Conservation (phyloP, 2,329 filamentous ascomycete species). For the Fusarium guadeloupense region DNA sequence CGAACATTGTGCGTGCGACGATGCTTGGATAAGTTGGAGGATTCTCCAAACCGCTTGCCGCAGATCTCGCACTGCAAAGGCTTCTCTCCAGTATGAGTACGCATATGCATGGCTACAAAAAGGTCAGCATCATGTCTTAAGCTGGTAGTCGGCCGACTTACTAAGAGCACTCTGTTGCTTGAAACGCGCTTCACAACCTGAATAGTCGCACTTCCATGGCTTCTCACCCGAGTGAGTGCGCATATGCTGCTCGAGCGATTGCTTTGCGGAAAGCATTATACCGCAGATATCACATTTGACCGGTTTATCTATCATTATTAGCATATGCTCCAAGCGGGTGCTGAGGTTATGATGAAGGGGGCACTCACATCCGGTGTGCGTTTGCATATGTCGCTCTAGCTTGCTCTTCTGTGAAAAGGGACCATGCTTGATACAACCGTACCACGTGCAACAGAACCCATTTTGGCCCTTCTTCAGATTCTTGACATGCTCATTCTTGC, state of each 20-base stretch:
- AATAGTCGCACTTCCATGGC: slow-evolving; percentile 65
- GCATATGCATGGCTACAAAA: slow-evolving; percentile 70
- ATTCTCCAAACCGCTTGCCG: slow-evolving; percentile 69
- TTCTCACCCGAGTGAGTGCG: slow-evolving; percentile 73
- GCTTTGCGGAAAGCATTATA: slow-evolving; percentile 70
- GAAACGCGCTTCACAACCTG: slow-evolving; percentile 66
- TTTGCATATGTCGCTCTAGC: slow-evolving; percentile 71
- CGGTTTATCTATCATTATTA: slow-evolving; percentile 61
- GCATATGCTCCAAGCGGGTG: slow-evolving; percentile 1
- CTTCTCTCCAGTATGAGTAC: slow-evolving; percentile 72
- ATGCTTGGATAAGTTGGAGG: slow-evolving; percentile 73
- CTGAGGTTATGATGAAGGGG: not conserved
- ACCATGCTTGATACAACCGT: slow-evolving; percentile 61
- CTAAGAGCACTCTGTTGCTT: slow-evolving; percentile 74
- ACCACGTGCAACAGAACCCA: slow-evolving; percentile 66
- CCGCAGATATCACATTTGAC: slow-evolving; percentile 65
- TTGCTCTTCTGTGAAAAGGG: slow-evolving; percentile 70
- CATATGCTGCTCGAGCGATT: slow-evolving; percentile 73
- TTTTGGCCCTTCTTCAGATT: slow-evolving; percentile 53
- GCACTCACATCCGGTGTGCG: slow-evolving; percentile 69
- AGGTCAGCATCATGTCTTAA: slow-evolving; percentile 26
- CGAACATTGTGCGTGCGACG: slow-evolving; percentile 67
- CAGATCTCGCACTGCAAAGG: slow-evolving; percentile 68
- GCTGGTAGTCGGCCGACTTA: slow-evolving; percentile 49
- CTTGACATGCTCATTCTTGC: slow-evolving; percentile 60